A percentile compares a stretch with the other conserved stretches of the same genome.
Evolutionary conservation across 257 asterid genomes (phyloP).

Genomic region (Nicotiana knightiana): DNA sequence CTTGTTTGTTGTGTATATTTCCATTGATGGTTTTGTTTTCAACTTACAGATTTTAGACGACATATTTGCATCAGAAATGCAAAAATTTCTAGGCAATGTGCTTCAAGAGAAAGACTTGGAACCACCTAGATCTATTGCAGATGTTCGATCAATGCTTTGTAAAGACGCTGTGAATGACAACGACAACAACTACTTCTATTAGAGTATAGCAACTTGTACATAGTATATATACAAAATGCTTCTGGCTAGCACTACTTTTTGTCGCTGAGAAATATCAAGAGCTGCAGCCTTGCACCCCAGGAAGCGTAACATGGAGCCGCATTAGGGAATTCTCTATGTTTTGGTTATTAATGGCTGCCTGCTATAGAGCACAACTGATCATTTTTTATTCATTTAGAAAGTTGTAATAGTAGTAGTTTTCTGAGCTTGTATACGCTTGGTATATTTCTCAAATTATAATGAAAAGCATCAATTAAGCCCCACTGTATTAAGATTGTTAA

Average conservation of each 20-base stretch:
- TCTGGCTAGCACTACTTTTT: not conserved
- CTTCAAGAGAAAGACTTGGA: conserved; percentile 75
- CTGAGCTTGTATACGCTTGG: not conserved
- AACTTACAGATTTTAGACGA: conserved; percentile 62
- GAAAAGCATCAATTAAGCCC: no score
- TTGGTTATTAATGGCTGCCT: not conserved
- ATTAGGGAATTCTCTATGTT: not conserved
- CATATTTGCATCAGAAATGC: conserved; percentile 87
- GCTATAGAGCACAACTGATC: not conserved
- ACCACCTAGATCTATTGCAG: conserved; percentile 67
- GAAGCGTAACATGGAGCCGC: no score
- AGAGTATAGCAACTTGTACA: conserved; percentile 10
- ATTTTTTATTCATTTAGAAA: conserved; percentile 1
- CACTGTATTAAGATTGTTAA: not conserved
- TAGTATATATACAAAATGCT: not conserved
- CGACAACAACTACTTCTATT: conserved; percentile 60
- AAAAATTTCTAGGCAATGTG: conserved; percentile 62
- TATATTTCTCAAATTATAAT: not conserved
- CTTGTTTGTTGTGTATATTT: not conserved
- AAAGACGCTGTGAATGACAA: conserved; percentile 60
- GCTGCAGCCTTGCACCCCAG: not conserved
- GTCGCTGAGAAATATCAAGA: not conserved
- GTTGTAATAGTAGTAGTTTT: not conserved
- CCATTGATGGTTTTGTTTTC: not conserved
- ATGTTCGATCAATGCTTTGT: conserved; percentile 83